Evolutionary conservation across 768 basidiomycete genomes (phyloP).

Genomic region (Russula earlei): DNA sequence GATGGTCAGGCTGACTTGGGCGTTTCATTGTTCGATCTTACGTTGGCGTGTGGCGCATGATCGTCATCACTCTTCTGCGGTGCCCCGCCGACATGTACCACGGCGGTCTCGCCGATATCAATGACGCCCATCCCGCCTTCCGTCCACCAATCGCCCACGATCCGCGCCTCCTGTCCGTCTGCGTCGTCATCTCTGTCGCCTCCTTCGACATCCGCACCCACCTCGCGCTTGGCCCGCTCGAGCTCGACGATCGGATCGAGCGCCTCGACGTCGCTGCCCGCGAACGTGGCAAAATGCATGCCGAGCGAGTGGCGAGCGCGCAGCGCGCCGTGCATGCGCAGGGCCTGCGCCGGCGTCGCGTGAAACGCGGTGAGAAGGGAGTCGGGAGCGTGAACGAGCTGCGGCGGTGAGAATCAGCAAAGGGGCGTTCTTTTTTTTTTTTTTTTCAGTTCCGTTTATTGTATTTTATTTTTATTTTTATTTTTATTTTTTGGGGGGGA

Average conservation of each 20-base stretch:
- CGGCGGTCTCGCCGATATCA: conserved; percentile 28
- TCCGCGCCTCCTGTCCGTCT: no score
- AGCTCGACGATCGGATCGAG: conserved; percentile 31
- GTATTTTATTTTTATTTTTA: no score
- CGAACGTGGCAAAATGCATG: conserved; percentile 39
- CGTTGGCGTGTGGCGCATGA: no score
- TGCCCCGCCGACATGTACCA: conserved; percentile 27
- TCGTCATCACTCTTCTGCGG: no score
- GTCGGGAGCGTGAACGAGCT: conserved; percentile 18
- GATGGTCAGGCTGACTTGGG: no score
- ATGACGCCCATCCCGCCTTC: conserved; percentile 30
- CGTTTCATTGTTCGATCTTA: no score
- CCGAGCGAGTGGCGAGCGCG: conserved; percentile 30
- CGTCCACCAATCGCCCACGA: conserved; percentile 23
- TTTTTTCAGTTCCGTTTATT: no score
- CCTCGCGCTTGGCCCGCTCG: conserved; percentile 29
- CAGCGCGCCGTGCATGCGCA: conserved; percentile 32
- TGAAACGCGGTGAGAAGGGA: conserved; percentile 28
- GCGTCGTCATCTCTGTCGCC: no score
- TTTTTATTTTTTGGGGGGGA: not conserved
- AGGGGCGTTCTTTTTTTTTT: no score
- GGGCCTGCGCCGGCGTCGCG: conserved; percentile 34
- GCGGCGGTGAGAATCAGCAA: conserved; percentile 18
- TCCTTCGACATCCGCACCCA: no score
- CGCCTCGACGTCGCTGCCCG: conserved; percentile 33